Evolutionary conservation across 1,284 basidiomycete genomes (phyloP).

Genomic region (Pascua guehoae): DNA sequence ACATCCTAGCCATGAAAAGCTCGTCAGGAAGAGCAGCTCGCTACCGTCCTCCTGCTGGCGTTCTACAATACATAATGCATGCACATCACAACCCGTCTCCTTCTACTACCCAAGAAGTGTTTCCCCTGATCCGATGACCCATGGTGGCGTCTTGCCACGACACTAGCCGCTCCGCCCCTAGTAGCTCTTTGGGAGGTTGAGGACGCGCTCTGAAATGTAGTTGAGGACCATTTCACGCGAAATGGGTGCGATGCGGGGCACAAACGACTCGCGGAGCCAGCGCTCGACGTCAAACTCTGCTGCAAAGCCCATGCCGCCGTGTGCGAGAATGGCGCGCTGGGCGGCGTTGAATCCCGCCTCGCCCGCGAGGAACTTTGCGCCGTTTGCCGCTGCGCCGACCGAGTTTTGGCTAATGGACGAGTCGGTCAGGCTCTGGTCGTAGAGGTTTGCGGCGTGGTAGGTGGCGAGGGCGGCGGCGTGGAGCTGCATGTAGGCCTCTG

Average conservation of each 20-base stretch:
- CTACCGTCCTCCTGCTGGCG: too few relatives aligned
- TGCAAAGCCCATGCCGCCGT: conserved; percentile 20
- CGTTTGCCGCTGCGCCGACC: conserved; percentile 17
- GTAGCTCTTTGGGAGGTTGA: conserved; percentile 20
- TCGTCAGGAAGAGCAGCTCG: too few relatives aligned
- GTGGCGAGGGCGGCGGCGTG: conserved; percentile 12
- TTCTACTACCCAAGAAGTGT: too few relatives aligned
- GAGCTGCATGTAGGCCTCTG: conserved; percentile 20
- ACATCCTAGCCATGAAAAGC: too few relatives aligned
- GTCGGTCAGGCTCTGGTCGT: conserved; percentile 14
- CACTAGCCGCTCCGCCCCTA: background rate
- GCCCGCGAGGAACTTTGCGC: conserved; percentile 16
- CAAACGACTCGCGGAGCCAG: conserved; percentile 15
- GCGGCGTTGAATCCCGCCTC: conserved; percentile 18
- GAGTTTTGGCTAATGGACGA: conserved; percentile 8
- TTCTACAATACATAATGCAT: too few relatives aligned
- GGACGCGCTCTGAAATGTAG: conserved; percentile 17
- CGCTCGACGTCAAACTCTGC: conserved; percentile 20
- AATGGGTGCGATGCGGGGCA: conserved; percentile 18
- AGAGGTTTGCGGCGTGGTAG: conserved; percentile 20
- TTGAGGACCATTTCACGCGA: conserved; percentile 21
- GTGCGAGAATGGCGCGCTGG: conserved; percentile 15
- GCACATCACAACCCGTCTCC: too few relatives aligned
- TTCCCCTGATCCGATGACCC: too few relatives aligned
- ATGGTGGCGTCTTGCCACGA: background rate